These are phyloP conservation scores for Pilaira anomala DNA, from an alignment of 192 early-diverging fungal genomes.

Conservation along the genomic window DNA sequence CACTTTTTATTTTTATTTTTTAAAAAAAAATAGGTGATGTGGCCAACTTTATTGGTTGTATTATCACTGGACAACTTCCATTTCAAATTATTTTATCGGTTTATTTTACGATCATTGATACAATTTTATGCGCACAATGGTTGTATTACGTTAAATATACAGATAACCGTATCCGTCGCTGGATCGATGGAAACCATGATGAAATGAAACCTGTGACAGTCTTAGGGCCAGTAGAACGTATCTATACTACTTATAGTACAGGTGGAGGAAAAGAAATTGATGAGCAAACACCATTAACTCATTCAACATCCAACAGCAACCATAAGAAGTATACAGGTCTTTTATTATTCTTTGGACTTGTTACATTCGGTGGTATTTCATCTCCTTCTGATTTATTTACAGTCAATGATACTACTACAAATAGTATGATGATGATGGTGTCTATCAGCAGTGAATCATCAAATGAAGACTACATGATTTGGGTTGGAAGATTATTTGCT, in stretches of 20 bases:
- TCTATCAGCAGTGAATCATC: neutral
- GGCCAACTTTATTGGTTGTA: conserved; percentile 66
- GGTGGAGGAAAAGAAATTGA: conserved; percentile 7
- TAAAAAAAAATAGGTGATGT: conserved; percentile 53
- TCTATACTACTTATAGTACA: neutral
- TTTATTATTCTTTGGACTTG: conserved; percentile 7
- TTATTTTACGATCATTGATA: conserved; percentile 31
- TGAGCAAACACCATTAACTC: conserved; percentile 1
- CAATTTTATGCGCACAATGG: conserved; percentile 25
- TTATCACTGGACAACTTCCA: conserved; percentile 62
- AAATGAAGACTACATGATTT: conserved; percentile 11
- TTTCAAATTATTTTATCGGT: conserved; percentile 54
- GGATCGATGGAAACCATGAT: conserved; percentile 13
- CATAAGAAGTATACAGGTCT: neutral
- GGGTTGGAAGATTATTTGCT: conserved; percentile 57
- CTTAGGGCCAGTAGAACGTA: neutral
- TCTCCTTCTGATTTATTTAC: conserved; percentile 7
- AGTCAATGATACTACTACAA: neutral
- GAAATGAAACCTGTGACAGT: too few species aligned
- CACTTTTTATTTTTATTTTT: neutral
- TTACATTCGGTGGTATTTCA: neutral
- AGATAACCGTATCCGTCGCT: conserved; percentile 15
- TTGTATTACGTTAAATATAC: conserved; percentile 28
- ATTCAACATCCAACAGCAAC: neutral
- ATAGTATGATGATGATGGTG: neutral